phyloP scores from a whole-genome alignment of 495 filamentous ascomycete genomes.

The Tuber borchii region DNA sequence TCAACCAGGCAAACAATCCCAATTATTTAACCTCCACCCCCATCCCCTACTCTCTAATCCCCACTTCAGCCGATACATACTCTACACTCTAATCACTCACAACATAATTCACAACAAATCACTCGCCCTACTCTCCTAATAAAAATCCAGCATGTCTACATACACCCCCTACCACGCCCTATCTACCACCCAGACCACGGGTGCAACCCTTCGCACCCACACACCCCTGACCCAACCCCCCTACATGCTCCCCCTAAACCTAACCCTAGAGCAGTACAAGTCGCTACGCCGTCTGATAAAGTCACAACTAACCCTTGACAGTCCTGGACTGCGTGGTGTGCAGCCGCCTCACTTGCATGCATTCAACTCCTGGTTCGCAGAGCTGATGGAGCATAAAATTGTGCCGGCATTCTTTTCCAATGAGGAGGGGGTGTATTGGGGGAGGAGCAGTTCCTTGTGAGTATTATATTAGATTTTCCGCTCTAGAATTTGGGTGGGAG shows the following conservation, averaged over 20 bases:
- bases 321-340: not conserved
- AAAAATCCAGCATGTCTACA: not conserved
- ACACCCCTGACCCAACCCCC: not conserved
- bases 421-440: not conserved
- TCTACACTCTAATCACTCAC: not conserved
- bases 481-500: not conserved
- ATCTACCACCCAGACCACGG: not conserved
- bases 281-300: not conserved
- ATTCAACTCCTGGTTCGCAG: not conserved
- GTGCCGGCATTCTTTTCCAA: not conserved
- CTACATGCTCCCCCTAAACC: not conserved
- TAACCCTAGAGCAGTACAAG: not conserved
- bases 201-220: not conserved
- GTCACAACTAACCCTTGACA: not conserved
- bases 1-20: not conserved
- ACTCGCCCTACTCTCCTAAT: not conserved
- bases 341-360: not conserved
- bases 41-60: not conserved
- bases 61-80: not conserved
- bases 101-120: not conserved
- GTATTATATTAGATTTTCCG: not conserved
- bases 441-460: not conserved
- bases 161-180: not conserved
- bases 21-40: not conserved
- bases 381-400: not conserved